These are phyloP conservation scores for Epichloe baconii DNA, from an alignment of 2,329 filamentous ascomycete genomes.

Conservation along the genomic window DNA sequence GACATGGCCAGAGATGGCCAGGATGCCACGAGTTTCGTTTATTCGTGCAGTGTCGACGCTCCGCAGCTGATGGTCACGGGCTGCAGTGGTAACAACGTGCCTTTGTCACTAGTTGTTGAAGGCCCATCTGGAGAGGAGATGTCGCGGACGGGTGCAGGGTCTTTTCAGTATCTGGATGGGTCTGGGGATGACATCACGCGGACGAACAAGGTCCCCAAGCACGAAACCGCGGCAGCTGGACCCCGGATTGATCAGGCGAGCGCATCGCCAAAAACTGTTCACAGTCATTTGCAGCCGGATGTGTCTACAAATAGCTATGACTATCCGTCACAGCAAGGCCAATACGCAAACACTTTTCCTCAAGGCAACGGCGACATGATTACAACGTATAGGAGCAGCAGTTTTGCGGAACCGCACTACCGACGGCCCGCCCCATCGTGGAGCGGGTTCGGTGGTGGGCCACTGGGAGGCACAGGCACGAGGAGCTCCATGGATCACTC, in stretches of 20 bases:
- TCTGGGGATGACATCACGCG: conserved; percentile 31
- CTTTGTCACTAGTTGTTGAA: conserved; percentile 41
- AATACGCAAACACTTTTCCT: conserved; percentile 26
- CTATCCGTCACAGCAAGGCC: conserved; percentile 29
- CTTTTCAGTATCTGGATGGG: conserved; percentile 38
- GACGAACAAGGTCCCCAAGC: conserved; percentile 22
- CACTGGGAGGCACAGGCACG: conserved; percentile 17
- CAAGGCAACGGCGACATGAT: conserved; percentile 39
- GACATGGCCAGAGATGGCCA: conserved; percentile 48
- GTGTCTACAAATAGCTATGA: conserved; percentile 31
- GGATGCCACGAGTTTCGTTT: conserved; percentile 50
- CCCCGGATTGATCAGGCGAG: conserved; percentile 25
- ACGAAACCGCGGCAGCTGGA: conserved; percentile 24
- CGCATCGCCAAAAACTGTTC: conserved; percentile 28
- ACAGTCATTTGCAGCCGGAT: conserved; percentile 25
- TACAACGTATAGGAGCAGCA: conserved; percentile 38
- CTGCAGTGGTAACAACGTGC: conserved; percentile 36
- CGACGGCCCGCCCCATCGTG: conserved; percentile 25
- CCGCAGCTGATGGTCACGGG: conserved; percentile 45
- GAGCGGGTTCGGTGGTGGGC: conserved; percentile 28
- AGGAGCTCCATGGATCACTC: conserved; percentile 30
- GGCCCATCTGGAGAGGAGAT: conserved; percentile 38
- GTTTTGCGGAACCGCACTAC: conserved; percentile 37
- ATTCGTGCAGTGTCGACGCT: conserved; percentile 58
- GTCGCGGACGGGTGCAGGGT: conserved; percentile 32